phyloP scores from a whole-genome alignment of 345 rosid species.

The Arabis hirsuta region DNA sequence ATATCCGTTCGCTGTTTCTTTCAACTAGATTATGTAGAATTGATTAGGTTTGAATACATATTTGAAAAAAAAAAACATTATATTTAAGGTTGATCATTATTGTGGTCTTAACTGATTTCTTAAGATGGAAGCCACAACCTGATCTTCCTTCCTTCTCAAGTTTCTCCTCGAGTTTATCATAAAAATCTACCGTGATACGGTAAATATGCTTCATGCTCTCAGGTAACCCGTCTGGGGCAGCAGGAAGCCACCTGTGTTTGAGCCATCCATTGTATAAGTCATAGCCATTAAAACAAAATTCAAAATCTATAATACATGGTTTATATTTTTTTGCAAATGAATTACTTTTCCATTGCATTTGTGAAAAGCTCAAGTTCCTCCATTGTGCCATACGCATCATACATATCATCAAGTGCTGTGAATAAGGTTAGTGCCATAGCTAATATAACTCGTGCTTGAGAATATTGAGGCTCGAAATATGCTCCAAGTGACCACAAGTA shows the following conservation, averaged over 20 bases:
- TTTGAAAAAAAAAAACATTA: background rate
- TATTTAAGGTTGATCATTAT: background rate
- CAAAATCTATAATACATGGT: background rate
- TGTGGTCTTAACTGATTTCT: slow-evolving; percentile 38
- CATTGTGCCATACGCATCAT: slow-evolving; percentile 30
- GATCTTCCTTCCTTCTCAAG: slow-evolving; percentile 31
- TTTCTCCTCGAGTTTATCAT: slow-evolving; percentile 29
- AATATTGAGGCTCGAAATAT: slow-evolving; percentile 40
- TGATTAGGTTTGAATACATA: background rate
- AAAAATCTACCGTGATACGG: background rate
- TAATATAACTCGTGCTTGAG: slow-evolving; percentile 24
- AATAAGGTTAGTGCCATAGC: slow-evolving; percentile 12
- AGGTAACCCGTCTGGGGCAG: slow-evolving; percentile 26
- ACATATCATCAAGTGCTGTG: slow-evolving; percentile 36
- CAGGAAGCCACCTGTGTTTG: slow-evolving; percentile 39
- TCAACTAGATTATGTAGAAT: slow-evolving; percentile 7
- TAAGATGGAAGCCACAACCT: slow-evolving; percentile 31
- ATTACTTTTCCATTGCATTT: slow-evolving; percentile 28
- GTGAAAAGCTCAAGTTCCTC: slow-evolving; percentile 38
- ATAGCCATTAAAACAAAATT: background rate
- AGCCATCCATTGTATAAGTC: background rate
- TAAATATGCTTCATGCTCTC: slow-evolving; percentile 36
- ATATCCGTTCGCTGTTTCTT: slow-evolving; percentile 11
- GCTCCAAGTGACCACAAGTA: slow-evolving; percentile 39
- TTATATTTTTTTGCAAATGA: background rate